Percentiles rank a stretch among this genome's conserved stretches.
Conservation (phyloP, 176 grass and related monocot species). For the Aegilops longissima region DNA sequence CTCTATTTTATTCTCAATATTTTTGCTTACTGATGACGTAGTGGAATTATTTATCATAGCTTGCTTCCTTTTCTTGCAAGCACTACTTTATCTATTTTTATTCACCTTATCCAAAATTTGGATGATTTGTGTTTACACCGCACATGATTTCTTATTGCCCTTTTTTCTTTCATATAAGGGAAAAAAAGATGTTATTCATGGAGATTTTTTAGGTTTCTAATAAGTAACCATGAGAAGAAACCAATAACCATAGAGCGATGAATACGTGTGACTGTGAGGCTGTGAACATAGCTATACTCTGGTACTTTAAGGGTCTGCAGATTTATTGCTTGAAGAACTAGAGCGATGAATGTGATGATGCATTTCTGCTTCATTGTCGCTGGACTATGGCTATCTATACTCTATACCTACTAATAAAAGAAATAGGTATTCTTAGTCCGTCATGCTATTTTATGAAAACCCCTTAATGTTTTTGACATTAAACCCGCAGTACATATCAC, state of each 20-base stretch:
- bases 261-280: background rate
- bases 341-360: background rate
- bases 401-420: too few relatives aligned
- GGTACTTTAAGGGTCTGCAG: background rate
- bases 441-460: too few relatives aligned
- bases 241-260: background rate
- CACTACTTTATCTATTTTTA: background rate
- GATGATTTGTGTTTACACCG: background rate
- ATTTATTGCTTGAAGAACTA: constrained; percentile 11
- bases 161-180: background rate
- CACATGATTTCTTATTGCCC: background rate
- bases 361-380: background rate
- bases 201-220: background rate
- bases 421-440: too few relatives aligned
- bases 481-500: too few relatives aligned
- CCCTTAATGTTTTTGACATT: too few relatives aligned
- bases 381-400: background rate
- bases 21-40: constrained; percentile 26
- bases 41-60: background rate
- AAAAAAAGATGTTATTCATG: background rate
- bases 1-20: constrained; percentile 3
- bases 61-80: constrained; percentile 14
- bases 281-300: background rate
- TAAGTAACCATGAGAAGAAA: background rate
- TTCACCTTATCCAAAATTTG: background rate